These are phyloP conservation scores for Agapanthus africanus DNA, from an alignment of 106 monocot genomes.

Conservation along the genomic window DNA sequence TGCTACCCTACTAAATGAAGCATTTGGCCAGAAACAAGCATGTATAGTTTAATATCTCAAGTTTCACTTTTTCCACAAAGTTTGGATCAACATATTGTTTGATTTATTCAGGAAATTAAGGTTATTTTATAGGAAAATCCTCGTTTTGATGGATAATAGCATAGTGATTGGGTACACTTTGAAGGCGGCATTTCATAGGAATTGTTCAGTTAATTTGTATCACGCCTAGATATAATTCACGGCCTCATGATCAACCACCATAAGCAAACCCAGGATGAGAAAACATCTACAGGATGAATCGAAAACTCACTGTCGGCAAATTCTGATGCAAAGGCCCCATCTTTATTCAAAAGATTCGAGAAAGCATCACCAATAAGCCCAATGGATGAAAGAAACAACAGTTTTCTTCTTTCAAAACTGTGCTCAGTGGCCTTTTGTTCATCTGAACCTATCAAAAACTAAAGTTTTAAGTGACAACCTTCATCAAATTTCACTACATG, in stretches of 20 bases:
- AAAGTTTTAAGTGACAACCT: too few species aligned
- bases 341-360: background rate
- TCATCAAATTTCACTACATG: too few species aligned
- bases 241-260: background rate
- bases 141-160: background rate
- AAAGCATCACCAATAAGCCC: conserved; percentile 4
- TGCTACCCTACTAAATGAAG: too few species aligned
- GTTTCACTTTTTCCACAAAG: too few species aligned
- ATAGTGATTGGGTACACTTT: too few species aligned
- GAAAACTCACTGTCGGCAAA: conserved; percentile 9
- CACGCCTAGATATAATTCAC: background rate
- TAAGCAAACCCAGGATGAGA: background rate
- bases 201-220: background rate
- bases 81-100: too few species aligned
- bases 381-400: background rate
- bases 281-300: background rate
- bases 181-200: too few species aligned
- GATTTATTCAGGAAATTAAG: background rate
- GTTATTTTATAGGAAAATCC: background rate
- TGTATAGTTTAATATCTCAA: too few species aligned
- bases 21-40: too few species aligned
- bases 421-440: background rate
- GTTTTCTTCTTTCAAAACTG: conserved; percentile 8
- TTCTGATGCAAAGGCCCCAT: conserved; percentile 2
- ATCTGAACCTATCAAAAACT: background rate